phyloP scores from a whole-genome alignment of 2,329 filamentous ascomycete species.

The Sclerotiophoma versabilis region DNA sequence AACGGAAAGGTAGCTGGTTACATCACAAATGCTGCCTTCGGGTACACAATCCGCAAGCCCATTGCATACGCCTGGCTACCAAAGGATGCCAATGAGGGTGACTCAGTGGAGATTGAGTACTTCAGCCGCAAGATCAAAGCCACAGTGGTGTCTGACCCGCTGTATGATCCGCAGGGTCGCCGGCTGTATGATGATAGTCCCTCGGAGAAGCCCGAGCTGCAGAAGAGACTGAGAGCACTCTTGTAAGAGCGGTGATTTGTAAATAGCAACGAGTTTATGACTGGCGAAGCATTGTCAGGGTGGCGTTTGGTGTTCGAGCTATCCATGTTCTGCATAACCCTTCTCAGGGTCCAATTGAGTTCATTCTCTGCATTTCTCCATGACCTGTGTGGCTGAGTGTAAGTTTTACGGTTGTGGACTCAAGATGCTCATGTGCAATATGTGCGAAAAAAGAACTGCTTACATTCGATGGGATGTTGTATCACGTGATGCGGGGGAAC shows the following conservation, averaged over 20 bases:
- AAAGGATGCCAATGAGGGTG: constrained; percentile 54
- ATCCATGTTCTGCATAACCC: not conserved
- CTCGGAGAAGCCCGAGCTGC: constrained; percentile 25
- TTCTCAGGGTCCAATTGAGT: not conserved
- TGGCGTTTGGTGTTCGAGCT: constrained; percentile 1
- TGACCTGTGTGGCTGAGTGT: not conserved
- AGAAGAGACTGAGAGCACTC: constrained; percentile 32
- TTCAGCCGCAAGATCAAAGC: constrained; percentile 64
- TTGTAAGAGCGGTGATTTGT: constrained; percentile 21
- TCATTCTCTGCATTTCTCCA: not conserved
- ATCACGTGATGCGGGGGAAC: no score
- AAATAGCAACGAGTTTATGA: constrained; percentile 24
- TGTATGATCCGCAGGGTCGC: constrained; percentile 55
- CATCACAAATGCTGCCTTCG: constrained; percentile 67
- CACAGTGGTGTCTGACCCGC: constrained; percentile 60
- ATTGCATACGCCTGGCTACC: constrained; percentile 67
- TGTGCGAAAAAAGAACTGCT: no score
- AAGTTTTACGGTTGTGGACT: no score
- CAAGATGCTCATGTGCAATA: no score
- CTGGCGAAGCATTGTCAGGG: constrained; percentile 12
- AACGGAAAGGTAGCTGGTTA: constrained; percentile 61
- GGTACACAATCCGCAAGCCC: constrained; percentile 65
- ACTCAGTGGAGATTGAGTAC: constrained; percentile 66
- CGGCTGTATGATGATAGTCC: constrained; percentile 41
- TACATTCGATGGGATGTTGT: no score